Base-by-base conservation (phyloP, 2,329 filamentous ascomycete genomes). In the Cercospora berteroae region DNA sequence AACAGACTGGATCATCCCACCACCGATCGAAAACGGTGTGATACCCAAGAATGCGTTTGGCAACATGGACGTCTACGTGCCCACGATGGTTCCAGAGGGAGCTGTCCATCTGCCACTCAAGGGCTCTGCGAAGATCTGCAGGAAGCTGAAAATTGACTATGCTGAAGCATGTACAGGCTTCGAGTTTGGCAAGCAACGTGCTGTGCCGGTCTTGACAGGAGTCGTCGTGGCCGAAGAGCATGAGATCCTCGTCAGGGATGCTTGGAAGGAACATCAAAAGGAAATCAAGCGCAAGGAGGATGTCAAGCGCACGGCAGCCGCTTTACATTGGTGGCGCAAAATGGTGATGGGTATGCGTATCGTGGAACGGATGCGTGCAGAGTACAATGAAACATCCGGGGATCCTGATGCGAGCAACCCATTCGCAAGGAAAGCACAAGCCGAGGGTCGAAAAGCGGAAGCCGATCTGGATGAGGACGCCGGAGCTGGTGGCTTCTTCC, bases 91-190 rank as follows among this genome's bases (percentile, higher is more conserved):
- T 27, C 95, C 95, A 0, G 80, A 81, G 48, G 94, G 95, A 0
- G 94, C 94, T 2, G 86, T 91, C 0, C 95, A 99, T 77, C 85
- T 98, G 1, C 93, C 93, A 0, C 89, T 89, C 63, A 87, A 90
- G 56, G 92, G 92, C 0, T 90, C 89, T 0, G 88, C 90, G 33
- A 89, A 89, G 58, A 87, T 97, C 1, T 97, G 94, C 78, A 93
- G 92, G 77, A 89, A 91, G 69, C 83, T 99, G 0, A 88, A 88
- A 4, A 90, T 98, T 42, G 93, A 97, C 76, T 96, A 89, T 73
- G 95, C 95, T 0, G 95, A 98, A 79, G 95, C 95, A 1, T 95
- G 97, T 2, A 94, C 94, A 0, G 95, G 93, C 1, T 99, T 99
- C 77, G 95, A 99, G 76, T 99, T 98, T 77, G 94, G 94, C 0